Evolutionary conservation across 2,329 filamentous ascomycete genomes (phyloP), one percentile per base, ranked within the genome.

Genomic region (Pseudogymnoascus sp.): DNA sequence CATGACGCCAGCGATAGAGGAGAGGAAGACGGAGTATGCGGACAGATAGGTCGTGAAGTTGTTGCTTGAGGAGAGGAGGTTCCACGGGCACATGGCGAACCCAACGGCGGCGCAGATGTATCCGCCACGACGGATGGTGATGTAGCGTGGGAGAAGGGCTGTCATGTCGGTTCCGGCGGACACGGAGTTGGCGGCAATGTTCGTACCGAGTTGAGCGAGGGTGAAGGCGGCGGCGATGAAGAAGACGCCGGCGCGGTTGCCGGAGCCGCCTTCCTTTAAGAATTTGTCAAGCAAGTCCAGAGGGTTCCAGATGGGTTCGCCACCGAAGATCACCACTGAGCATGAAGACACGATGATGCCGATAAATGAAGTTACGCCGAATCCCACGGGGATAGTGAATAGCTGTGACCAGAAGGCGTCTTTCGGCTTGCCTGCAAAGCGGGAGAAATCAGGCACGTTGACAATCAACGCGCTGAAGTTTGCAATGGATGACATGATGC

Each of bases 11-110:
- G 90, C 92, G 65, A 97, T 95, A 45, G 89, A 91, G 63, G 89
- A 92, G n/a, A 97, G 82, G 76, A 97, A 97, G 62, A 97, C 91
- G 2, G 89, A 92, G 78, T 96, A 96, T 1, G 92, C 88, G 0
- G 89, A 94, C 0, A 97, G 84, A 72, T 96, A 96, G 3, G 90
- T 95, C 0, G 90, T 94, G 77, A 96, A 96, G 74, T 87, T 86
- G 78, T 93, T 96, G 48, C 84, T 84, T 48, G 79, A 79, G 1
- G 82, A 85, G 7, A 96, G 82, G 0, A 96, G 82, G 64, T 89
- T 89, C 84, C 87, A 93, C 0, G 92, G 92, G 72, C 90, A 94
- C 84, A 96, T 95, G 65, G 86, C 88, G 10, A 96, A 79, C 61
- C 90, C 91, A 61, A 96, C 79, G 1, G 81, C 73, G 0, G 92